Evolutionary conservation across 1,284 basidiomycete genomes (phyloP).

Genomic region (Puccinia novopanici): DNA sequence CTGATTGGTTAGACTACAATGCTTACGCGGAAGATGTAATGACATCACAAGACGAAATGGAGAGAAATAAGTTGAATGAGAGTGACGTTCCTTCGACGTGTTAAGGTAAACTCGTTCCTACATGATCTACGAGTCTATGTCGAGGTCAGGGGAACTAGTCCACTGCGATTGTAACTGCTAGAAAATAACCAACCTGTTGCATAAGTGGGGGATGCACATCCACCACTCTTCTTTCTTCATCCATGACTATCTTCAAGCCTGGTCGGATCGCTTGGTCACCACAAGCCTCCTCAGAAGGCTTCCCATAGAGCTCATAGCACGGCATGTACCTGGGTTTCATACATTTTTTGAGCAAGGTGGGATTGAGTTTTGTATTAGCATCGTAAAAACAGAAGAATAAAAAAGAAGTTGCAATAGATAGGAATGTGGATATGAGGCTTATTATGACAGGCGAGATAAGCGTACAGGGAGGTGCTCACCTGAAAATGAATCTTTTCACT

Average conservation of each 20-base stretch:
- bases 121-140: neutral
- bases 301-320: conserved; percentile 34
- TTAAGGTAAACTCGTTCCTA: neutral
- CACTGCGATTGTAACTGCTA: too few species aligned
- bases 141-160: too few species aligned
- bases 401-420: neutral
- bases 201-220: neutral
- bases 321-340: conserved; percentile 27
- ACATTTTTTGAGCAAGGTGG: neutral
- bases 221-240: conserved; percentile 21
- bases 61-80: neutral
- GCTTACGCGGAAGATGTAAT: neutral
- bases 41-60: neutral
- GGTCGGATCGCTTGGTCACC: neutral
- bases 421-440: neutral
- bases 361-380: neutral
- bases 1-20: neutral
- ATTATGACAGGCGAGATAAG: neutral
- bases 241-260: conserved; percentile 19
- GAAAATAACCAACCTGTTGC: neutral
- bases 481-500: conserved; percentile 26
- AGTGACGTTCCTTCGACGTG: neutral
- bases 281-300: neutral
- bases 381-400: neutral
- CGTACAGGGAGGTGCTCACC: neutral